A percentile compares a stretch with the other conserved stretches of the same genome.
Evolutionary conservation across 139 green algal species (phyloP).

Genomic region (Nannochloris sp.): DNA sequence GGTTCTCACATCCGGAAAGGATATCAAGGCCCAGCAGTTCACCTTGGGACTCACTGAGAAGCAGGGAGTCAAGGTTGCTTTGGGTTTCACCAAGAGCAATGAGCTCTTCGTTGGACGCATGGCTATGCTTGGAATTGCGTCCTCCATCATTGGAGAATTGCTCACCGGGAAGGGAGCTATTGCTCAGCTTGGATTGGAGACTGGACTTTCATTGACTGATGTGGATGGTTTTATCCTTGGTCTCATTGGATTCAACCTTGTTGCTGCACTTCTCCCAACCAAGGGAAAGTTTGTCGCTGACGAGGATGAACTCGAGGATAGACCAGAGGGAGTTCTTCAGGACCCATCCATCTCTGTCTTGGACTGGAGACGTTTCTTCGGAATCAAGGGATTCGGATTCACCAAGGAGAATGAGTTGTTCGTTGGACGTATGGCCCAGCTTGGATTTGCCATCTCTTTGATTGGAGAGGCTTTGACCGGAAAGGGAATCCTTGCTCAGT

Average conservation of each 20-base stretch:
- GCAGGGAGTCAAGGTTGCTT: constrained; percentile 12
- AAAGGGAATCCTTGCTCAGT: constrained; percentile 62
- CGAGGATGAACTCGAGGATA: constrained; percentile 20
- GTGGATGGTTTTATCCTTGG: constrained; percentile 46
- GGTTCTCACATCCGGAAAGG: not conserved
- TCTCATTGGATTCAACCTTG: constrained; percentile 55
- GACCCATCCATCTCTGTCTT: constrained; percentile 38
- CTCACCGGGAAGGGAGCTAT: constrained; percentile 62
- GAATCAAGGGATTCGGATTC: constrained; percentile 19
- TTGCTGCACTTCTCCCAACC: constrained; percentile 43
- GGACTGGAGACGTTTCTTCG: constrained; percentile 16
- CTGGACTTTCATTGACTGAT: constrained; percentile 36
- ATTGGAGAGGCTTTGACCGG: constrained; percentile 65
- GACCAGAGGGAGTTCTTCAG: constrained; percentile 45
- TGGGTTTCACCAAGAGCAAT: constrained; percentile 61
- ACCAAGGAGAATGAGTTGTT: constrained; percentile 70
- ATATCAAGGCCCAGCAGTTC: constrained; percentile 1
- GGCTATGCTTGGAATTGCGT: constrained; percentile 66
- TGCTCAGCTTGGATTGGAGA: constrained; percentile 57
- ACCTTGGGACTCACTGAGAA: constrained; percentile 1
- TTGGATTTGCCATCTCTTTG: constrained; percentile 66
- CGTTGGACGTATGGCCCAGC: constrained; percentile 65
- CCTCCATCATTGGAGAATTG: constrained; percentile 44
- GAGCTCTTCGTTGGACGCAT: constrained; percentile 71
- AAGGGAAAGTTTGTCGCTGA: constrained; percentile 36